These are phyloP conservation scores for Fusarium sp. DNA, from an alignment of 2,329 filamentous ascomycete genomes.

Conservation along the genomic window DNA sequence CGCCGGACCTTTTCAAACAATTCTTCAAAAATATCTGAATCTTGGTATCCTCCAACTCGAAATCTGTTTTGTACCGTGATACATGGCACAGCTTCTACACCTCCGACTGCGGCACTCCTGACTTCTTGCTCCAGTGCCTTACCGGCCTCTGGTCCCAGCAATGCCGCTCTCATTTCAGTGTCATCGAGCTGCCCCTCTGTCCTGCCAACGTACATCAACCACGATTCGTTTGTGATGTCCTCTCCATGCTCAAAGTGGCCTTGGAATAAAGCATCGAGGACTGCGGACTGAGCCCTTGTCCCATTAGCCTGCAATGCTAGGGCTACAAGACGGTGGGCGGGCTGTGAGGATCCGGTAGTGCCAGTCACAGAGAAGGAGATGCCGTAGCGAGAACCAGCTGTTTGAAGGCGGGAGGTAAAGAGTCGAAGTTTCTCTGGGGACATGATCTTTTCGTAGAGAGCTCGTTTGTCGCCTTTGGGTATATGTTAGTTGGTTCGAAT, in stretches of 20 bases:
- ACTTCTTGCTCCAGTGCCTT: slow-evolving; percentile 50
- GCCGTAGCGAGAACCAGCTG: slow-evolving; percentile 51
- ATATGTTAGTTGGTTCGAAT: not conserved
- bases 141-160: slow-evolving; percentile 48
- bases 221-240: slow-evolving; percentile 57
- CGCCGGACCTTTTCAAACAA: slow-evolving; percentile 70
- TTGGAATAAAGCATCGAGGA: slow-evolving; percentile 57
- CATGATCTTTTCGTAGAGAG: slow-evolving; percentile 52
- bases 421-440: slow-evolving; percentile 44
- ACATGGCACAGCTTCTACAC: slow-evolving; percentile 76
- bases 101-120: slow-evolving; percentile 45
- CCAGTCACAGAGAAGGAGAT: slow-evolving; percentile 58
- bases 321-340: slow-evolving; percentile 61
- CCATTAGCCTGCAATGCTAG: slow-evolving; percentile 53
- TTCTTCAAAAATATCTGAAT: slow-evolving; percentile 71
- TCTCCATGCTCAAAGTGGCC: slow-evolving; percentile 57
- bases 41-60: slow-evolving; percentile 78
- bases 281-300: slow-evolving; percentile 52
- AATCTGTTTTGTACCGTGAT: slow-evolving; percentile 77
- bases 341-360: slow-evolving; percentile 57
- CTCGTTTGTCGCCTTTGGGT: slow-evolving; percentile 50
- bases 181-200: slow-evolving; percentile 48
- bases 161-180: slow-evolving; percentile 44
- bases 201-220: slow-evolving; percentile 53
- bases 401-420: slow-evolving; percentile 49